Conservation (phyloP, 1,284 basidiomycete species). For the Agroathelia rolfsii region DNA sequence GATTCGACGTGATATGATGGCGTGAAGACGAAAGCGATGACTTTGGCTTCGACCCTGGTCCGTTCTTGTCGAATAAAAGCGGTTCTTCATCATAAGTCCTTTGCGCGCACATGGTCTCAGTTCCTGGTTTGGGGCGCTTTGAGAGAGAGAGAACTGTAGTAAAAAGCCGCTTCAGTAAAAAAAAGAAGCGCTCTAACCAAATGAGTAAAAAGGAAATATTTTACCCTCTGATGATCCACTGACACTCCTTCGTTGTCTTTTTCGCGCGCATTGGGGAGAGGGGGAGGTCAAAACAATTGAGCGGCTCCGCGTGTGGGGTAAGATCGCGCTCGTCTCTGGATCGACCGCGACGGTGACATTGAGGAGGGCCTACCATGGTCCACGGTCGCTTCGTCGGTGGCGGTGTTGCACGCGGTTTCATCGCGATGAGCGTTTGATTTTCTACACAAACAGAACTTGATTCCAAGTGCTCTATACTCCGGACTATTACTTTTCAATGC, state of each 20-base stretch:
- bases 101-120: conserved; percentile 48
- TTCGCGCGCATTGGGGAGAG: conserved; percentile 52
- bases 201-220: conserved; percentile 24
- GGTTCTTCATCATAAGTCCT: conserved; percentile 48
- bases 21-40: conserved; percentile 8
- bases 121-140: conserved; percentile 38
- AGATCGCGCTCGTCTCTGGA: conserved; percentile 63
- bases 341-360: conserved; percentile 75
- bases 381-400: no score
- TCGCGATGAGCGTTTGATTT: no score
- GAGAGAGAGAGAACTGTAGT: no score
- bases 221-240: conserved; percentile 62
- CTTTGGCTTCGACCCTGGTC: conserved; percentile 22
- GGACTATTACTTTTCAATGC: no score
- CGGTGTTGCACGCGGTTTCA: no score
- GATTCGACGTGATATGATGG: conserved; percentile 1
- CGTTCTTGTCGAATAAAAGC: conserved; percentile 48
- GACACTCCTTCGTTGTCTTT: conserved; percentile 50
- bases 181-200: conserved; percentile 3
- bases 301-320: conserved; percentile 79
- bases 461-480: no score
- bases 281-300: conserved; percentile 79
- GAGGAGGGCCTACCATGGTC: conserved; percentile 86
- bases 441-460: no score
- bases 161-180: conserved; percentile 60